A percentile compares a stretch with the other conserved stretches of the same genome.
Conservation (phyloP, 768 basidiomycete genomes). For the Tremella fuciformis region DNA sequence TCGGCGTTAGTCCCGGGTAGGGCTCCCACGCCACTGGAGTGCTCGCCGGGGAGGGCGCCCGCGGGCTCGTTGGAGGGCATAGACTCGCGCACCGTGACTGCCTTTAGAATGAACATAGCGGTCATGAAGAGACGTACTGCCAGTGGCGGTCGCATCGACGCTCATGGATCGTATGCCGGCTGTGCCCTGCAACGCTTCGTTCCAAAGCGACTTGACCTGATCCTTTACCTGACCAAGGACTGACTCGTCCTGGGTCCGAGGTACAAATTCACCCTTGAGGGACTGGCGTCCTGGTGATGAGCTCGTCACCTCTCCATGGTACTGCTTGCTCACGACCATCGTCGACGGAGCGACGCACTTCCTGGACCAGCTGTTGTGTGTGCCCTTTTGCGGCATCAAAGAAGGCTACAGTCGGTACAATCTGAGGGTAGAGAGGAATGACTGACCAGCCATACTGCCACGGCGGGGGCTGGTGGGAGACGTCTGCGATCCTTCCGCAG, state of each 20-base stretch:
- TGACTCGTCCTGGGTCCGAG: too few relatives aligned
- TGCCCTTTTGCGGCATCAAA: conserved; percentile 6
- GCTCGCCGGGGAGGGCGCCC: conserved; percentile 37
- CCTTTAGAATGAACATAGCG: not conserved
- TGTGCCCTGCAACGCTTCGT: not conserved
- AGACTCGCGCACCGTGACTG: not conserved
- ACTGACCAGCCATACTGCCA: conserved; percentile 21
- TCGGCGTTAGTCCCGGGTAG: conserved; percentile 34
- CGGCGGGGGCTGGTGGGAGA: conserved; percentile 9
- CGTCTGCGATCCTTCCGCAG: conserved; percentile 6
- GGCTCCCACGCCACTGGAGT: conserved; percentile 36
- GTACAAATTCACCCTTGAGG: too few relatives aligned
- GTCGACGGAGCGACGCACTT: too few relatives aligned
- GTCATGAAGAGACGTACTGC: not conserved
- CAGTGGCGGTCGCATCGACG: not conserved
- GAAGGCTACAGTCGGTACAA: conserved; percentile 1
- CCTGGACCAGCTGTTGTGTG: too few relatives aligned
- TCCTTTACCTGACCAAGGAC: conserved; percentile 15
- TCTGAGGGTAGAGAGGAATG: not conserved
- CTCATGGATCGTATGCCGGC: not conserved
- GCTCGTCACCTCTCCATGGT: too few relatives aligned
- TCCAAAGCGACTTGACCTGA: too few relatives aligned
- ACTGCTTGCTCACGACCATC: too few relatives aligned
- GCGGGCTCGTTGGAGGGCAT: conserved; percentile 38
- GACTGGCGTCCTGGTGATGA: too few relatives aligned